phyloP scores from a whole-genome alignment of 2,329 filamentous ascomycete species.

The Penicillium sp. region DNA sequence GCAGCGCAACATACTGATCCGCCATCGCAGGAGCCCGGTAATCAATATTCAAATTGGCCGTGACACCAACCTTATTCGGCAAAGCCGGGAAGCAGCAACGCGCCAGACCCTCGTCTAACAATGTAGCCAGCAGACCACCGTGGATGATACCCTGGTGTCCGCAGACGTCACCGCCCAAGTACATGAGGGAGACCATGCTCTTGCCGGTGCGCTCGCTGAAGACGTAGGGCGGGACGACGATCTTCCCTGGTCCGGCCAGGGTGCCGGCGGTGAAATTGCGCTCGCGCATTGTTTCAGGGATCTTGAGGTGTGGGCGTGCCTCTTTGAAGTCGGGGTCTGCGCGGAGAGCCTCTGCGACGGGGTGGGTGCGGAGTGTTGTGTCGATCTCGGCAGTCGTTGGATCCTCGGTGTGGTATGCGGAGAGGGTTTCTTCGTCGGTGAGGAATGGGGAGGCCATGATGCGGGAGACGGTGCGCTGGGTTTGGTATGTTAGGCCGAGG shows the following conservation, averaged over 20 bases:
- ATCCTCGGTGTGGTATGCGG: conserved; percentile 58
- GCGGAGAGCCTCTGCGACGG: conserved; percentile 67
- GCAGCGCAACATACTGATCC: conserved; percentile 70
- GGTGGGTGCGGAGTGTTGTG: conserved; percentile 68
- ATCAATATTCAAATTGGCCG: conserved; percentile 76
- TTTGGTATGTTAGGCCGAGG: conserved; percentile 30
- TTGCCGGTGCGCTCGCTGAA: conserved; percentile 70
- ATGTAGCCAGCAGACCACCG: conserved; percentile 83
- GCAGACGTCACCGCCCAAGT: conserved; percentile 74
- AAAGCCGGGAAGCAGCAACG: conserved; percentile 83
- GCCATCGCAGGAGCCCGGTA: conserved; percentile 79
- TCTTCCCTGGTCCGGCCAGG: conserved; percentile 67
- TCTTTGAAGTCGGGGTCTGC: conserved; percentile 64
- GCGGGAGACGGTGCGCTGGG: conserved; percentile 24
- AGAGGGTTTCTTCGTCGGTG: conserved; percentile 69
- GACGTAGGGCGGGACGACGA: conserved; percentile 75
- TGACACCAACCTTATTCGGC: conserved; percentile 76
- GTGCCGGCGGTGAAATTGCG: conserved; percentile 81
- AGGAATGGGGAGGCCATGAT: conserved; percentile 36
- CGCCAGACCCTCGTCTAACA: conserved; percentile 85
- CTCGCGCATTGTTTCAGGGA: conserved; percentile 64
- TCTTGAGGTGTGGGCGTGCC: conserved; percentile 80
- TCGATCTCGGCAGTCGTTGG: conserved; percentile 60
- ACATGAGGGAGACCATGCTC: conserved; percentile 67
- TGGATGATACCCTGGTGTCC: conserved; percentile 90